phyloP scores from a whole-genome alignment of 163 green algal genomes.

The Volvox carteri region DNA sequence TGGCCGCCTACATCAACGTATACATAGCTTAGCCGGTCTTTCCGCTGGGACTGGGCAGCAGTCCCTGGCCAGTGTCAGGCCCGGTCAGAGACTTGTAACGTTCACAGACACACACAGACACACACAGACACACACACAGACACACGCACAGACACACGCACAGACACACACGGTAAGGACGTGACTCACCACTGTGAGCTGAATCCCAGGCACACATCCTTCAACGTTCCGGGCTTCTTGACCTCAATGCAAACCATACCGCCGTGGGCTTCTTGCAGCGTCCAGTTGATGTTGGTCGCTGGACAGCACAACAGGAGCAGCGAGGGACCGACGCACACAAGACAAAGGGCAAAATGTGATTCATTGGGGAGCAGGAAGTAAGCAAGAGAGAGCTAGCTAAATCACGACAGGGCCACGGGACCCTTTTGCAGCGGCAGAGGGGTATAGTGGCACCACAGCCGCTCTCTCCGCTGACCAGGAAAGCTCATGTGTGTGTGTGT shows the following conservation, averaged over 20 bases:
- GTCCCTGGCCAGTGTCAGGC: not conserved
- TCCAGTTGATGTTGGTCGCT: not conserved
- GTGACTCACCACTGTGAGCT: constrained; percentile 1
- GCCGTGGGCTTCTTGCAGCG: not conserved
- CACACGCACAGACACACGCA: not conserved
- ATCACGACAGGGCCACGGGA: not conserved
- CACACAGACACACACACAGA: not conserved
- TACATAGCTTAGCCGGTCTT: too few relatives aligned
- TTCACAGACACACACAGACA: not conserved
- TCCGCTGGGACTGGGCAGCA: too few relatives aligned
- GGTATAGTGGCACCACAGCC: not conserved
- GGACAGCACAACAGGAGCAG: not conserved
- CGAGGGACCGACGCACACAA: not conserved
- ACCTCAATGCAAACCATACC: not conserved
- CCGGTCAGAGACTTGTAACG: not conserved
- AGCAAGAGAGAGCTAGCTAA: not conserved
- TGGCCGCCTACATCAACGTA: too few relatives aligned
- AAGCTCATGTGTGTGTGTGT: not conserved
- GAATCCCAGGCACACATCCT: constrained; percentile 3
- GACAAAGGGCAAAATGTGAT: not conserved
- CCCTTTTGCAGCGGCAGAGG: not conserved
- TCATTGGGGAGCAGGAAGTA: not conserved
- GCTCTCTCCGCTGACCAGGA: not conserved
- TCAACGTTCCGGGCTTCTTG: not conserved
- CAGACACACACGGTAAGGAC: not conserved